These are phyloP conservation scores for Colletotrichum tamarilloi DNA, from an alignment of 2,329 filamentous ascomycete genomes.

Conservation along the genomic window DNA sequence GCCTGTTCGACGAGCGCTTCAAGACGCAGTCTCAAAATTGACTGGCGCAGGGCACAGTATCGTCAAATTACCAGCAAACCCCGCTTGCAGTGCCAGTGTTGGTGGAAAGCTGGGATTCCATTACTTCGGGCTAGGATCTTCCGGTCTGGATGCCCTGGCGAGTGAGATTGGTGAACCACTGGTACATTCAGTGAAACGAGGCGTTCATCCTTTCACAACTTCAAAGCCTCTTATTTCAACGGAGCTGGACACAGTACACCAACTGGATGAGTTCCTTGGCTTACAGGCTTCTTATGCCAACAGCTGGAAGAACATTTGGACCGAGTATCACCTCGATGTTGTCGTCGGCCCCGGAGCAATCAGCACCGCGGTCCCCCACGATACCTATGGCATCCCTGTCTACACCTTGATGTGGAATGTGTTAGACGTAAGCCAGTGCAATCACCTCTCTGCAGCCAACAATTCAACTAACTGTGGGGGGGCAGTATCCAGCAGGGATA, in stretches of 20 bases:
- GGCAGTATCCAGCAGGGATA: constrained; percentile 61
- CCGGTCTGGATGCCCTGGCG: constrained; percentile 47
- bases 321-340: constrained; percentile 58
- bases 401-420: constrained; percentile 64
- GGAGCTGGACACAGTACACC: constrained; percentile 47
- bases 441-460: not conserved
- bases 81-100: constrained; percentile 43
- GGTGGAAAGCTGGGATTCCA: constrained; percentile 50
- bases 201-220: constrained; percentile 38
- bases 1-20: constrained; percentile 57
- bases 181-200: constrained; percentile 49
- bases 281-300: constrained; percentile 45
- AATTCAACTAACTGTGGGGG: not conserved
- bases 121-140: constrained; percentile 48
- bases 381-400: constrained; percentile 57
- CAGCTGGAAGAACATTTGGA: constrained; percentile 54
- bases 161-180: constrained; percentile 52
- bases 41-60: constrained; percentile 57
- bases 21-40: constrained; percentile 51
- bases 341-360: constrained; percentile 61
- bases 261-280: constrained; percentile 54
- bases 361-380: constrained; percentile 62
- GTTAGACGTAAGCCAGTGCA: constrained; percentile 55
- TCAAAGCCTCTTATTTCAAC: constrained; percentile 41
- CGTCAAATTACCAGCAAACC: constrained; percentile 45